Base-by-base conservation (phyloP, 163 green algal species). In the Coccomyxa subellipsoidea region DNA sequence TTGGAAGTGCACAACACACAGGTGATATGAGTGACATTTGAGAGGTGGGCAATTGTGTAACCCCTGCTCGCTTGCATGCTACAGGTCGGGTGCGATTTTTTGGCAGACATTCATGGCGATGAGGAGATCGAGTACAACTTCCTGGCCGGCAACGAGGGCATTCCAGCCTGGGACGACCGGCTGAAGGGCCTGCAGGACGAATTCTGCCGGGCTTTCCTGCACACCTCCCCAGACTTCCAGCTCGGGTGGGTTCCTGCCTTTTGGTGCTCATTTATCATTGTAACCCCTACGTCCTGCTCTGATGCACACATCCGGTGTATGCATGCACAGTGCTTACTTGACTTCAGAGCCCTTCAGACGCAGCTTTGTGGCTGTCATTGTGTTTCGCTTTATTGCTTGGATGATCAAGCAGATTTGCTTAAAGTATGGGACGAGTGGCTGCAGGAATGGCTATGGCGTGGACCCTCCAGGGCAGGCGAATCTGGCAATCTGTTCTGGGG, bases 31-130 rank as follows among this genome's bases (percentile, higher is more conserved):
- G n/a, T n/a, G n/a, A n/a, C n/a, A n/a, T n/a, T n/a, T n/a, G n/a
- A n/a, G n/a, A n/a, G n/a, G n/a, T n/a, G n/a, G n/a, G n/a, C n/a
- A n/a, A n/a, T n/a, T n/a, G n/a, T n/a, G n/a, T n/a, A n/a, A n/a
- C n/a, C n/a, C n/a, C n/a, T n/a, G n/a, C n/a, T n/a, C n/a, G n/a
- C n/a, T n/a, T 82, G 85, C 59, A 95, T 95, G 90, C 82, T 92
- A 12, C 84, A 88, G 25, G 75, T 81, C 29, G 89, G 87, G 0
- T 80, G 92, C 0, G 92, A 96, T 73, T 77, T 95, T 69, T 82
- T 92, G 40, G 9, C 92, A n/a, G 93, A 97, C 54, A 88, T 97
- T 4, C 93, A 97, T 82, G 93, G 92, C 12, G 93, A 96, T 82
- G 93, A 96, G 84, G 91, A 90, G 79, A 85, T 95, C 54, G 92